A percentile compares a stretch with the other conserved stretches of the same genome.
phyloP scores from a whole-genome alignment of 805 yeast species.

The Tetrapisispora phaffii region DNA sequence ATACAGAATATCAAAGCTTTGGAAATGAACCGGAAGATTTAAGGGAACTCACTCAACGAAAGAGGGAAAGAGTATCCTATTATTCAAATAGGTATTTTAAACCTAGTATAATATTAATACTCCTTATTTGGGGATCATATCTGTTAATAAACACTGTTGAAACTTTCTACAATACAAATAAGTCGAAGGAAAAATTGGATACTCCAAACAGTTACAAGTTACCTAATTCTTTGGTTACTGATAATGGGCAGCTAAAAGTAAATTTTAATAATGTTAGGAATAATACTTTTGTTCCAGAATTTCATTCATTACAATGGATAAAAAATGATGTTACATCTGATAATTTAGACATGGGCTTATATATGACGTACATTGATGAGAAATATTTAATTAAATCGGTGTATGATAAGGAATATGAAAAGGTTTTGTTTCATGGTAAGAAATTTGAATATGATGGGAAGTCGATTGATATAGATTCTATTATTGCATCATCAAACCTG shows the following conservation, averaged over 20 bases:
- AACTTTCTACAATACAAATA: not conserved
- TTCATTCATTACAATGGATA: constrained; percentile 63
- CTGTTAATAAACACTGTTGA: constrained; percentile 10
- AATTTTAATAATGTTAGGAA: constrained; percentile 41
- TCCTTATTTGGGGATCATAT: constrained; percentile 19
- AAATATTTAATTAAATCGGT: constrained; percentile 48
- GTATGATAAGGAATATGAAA: constrained; percentile 30
- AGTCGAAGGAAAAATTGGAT: not conserved
- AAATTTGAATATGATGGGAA: constrained; percentile 33
- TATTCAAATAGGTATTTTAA: constrained; percentile 7
- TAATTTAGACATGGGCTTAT: constrained; percentile 55
- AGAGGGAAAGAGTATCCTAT: not conserved
- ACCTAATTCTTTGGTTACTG: constrained; percentile 5
- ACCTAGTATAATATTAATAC: constrained; percentile 8
- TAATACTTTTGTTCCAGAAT: constrained; percentile 45
- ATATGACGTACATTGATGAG: constrained; percentile 39
- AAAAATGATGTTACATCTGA: constrained; percentile 37
- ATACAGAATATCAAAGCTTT: constrained; percentile 9
- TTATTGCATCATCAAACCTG: constrained; percentile 61
- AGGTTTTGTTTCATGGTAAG: constrained; percentile 42
- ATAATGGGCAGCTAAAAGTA: constrained; percentile 22
- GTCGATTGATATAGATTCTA: constrained; percentile 39
- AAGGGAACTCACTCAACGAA: not conserved
- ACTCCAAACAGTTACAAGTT: not conserved
- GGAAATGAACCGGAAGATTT: constrained; percentile 8